Percentiles rank a stretch among this genome's conserved stretches.
These are phyloP conservation scores for Xanthoceras sorbifolium DNA, from an alignment of 345 rosid genomes.

Conservation along the genomic window DNA sequence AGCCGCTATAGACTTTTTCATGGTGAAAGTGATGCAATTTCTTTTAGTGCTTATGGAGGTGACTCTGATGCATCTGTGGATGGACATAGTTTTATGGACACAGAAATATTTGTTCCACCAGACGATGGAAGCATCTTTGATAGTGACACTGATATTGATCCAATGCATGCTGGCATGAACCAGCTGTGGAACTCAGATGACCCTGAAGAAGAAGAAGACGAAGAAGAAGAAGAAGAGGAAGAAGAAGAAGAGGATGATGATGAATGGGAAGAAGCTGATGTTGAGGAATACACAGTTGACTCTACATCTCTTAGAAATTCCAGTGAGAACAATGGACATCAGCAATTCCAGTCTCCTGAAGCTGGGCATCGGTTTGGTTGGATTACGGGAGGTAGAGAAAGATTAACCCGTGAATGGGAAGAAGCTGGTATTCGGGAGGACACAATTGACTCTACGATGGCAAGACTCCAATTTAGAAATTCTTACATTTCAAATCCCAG, in stretches of 20 bases:
- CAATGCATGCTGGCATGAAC: conserved; percentile 76
- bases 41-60: conserved; percentile 68
- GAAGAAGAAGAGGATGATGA: conserved; percentile 44
- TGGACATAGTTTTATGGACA: conserved; percentile 51
- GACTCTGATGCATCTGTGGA: conserved; percentile 86
- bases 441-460: not conserved
- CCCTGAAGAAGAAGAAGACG: conserved; percentile 51
- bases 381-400: conserved; percentile 46
- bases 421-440: not conserved
- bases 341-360: conserved; percentile 41
- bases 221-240: conserved; percentile 8
- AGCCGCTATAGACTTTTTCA: conserved; percentile 46
- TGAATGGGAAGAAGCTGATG: conserved; percentile 64
- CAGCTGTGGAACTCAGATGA: conserved; percentile 76
- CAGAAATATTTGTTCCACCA: conserved; percentile 49
- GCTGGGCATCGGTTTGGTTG: conserved; percentile 34
- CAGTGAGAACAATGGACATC: conserved; percentile 43
- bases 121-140: conserved; percentile 54
- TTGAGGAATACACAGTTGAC: conserved; percentile 43
- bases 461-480: not conserved
- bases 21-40: conserved; percentile 67
- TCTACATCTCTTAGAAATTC: conserved; percentile 34
- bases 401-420: conserved; percentile 24
- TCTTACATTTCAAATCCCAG: not conserved
- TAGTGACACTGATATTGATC: conserved; percentile 89